phyloP scores from a whole-genome alignment of 306 rosid species.

The Quillaja saponaria region DNA sequence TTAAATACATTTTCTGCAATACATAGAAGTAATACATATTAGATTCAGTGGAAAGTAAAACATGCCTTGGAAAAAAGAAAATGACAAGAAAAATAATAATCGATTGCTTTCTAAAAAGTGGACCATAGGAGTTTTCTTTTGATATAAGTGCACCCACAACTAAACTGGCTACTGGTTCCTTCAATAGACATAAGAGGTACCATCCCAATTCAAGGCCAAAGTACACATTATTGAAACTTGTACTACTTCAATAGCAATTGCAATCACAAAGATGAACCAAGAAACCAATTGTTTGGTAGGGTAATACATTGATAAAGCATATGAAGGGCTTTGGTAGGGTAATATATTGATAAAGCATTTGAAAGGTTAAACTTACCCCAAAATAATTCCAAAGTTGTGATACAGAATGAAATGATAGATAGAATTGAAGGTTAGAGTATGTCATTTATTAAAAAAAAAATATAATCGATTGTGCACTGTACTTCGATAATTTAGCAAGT shows the following conservation, averaged over 20 bases:
- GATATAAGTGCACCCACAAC: conserved; percentile 19
- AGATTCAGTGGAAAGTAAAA: conserved; percentile 14
- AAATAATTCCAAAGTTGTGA: not conserved
- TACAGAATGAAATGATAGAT: not conserved
- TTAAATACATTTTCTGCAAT: conserved; percentile 89
- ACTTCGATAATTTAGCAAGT: conserved; percentile 92
- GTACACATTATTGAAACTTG: not conserved
- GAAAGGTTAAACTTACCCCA: too few species aligned
- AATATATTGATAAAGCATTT: too few species aligned
- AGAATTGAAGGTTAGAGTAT: not conserved
- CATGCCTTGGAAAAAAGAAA: not conserved
- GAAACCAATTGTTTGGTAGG: not conserved
- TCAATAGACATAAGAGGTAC: too few species aligned
- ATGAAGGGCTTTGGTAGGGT: too few species aligned
- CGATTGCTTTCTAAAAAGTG: conserved; percentile 22
- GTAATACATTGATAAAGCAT: too few species aligned
- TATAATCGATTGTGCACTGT: conserved; percentile 23
- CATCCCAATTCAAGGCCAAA: conserved; percentile 21
- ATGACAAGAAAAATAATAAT: not conserved
- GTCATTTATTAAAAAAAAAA: not conserved
- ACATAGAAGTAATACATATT: conserved; percentile 30
- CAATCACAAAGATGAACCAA: not conserved
- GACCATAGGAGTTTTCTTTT: conserved; percentile 3
- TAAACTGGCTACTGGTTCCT: conserved; percentile 12
- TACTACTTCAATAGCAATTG: not conserved